phyloP scores from a whole-genome alignment of 75 land plant genomes.

The Cupressus sempervirens region DNA sequence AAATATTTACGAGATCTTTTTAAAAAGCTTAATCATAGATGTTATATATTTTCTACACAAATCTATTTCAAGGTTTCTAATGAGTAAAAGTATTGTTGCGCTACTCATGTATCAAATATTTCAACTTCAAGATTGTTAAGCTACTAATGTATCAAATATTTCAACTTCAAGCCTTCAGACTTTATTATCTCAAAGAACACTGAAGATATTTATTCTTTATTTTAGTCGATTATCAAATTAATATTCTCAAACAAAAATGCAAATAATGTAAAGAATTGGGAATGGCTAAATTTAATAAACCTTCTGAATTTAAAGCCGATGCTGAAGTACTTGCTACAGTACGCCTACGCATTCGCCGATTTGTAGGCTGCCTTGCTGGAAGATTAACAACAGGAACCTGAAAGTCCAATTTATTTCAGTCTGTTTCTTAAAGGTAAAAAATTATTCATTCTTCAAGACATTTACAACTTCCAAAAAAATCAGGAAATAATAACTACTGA shows the following conservation, averaged over 20 bases:
- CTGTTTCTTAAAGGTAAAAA: background rate
- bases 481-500: background rate
- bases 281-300: background rate
- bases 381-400: slow-evolving; percentile 11
- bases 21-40: no score
- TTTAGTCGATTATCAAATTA: background rate
- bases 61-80: no score
- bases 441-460: background rate
- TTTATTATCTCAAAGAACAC: background rate
- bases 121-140: background rate
- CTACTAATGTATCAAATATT: no score
- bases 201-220: background rate
- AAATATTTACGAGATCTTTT: no score
- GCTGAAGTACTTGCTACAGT: slow-evolving; percentile 7
- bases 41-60: no score
- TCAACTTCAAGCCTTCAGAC: background rate
- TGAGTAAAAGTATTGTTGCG: no score
- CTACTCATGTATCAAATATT: no score
- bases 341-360: slow-evolving; percentile 15
- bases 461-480: background rate
- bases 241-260: background rate
- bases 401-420: slow-evolving; percentile 2
- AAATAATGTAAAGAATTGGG: background rate
- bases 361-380: slow-evolving; percentile 4
- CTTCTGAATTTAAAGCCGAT: slow-evolving; percentile 2